Evolutionary conservation across 352 stramenopile species (phyloP), one percentile per base, ranked within the genome.

Genomic region (Thalassiosira mediterranea): DNA sequence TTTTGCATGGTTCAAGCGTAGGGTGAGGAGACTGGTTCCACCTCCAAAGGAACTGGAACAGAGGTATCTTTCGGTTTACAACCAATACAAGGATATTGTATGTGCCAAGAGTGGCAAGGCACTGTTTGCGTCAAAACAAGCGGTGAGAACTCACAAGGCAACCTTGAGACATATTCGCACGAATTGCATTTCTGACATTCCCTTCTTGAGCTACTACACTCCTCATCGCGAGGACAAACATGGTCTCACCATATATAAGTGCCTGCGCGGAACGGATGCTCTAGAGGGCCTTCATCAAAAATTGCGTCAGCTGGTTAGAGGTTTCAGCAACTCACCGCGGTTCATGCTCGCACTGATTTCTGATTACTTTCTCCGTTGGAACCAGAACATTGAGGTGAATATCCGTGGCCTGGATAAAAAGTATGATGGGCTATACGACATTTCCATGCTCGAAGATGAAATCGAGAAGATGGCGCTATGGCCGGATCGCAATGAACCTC

Each of bases 261-360:
- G 64, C 42, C 11, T 53, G 15, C 52, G 64, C 11, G 64, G 64
- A 23, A 74, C 63, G 31, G 44, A 19, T 40, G 32, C 40, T 0
- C 19, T 56, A 0, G 63, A 73, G 48, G 63, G 63, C 1, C 52
- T 73, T 15, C 64, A 67, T 59, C 64, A 74, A 34, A 74, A 74
- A 34, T 17, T 74, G 31, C 17, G 56, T 1, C 64, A 74, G 31
- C 17, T 74, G 1, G 42, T 74, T 0, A 23, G 64, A 34, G 64
- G 64, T 29, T 74, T 74, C 26, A 53, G 40, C 11, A 67, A 44
- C 2, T 74, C 64, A 15, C 64, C 64, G n/a, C 28, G 64, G 2
- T 58, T 67, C n/a, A 65, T 74, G 53, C 23, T 32, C 4, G 64
- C 64, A 8, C n/a, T 74, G 3, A 19, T 74, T 13, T 52, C 53